Conservation (phyloP, 257 asterid genomes). For the Pogostemon cablin region DNA sequence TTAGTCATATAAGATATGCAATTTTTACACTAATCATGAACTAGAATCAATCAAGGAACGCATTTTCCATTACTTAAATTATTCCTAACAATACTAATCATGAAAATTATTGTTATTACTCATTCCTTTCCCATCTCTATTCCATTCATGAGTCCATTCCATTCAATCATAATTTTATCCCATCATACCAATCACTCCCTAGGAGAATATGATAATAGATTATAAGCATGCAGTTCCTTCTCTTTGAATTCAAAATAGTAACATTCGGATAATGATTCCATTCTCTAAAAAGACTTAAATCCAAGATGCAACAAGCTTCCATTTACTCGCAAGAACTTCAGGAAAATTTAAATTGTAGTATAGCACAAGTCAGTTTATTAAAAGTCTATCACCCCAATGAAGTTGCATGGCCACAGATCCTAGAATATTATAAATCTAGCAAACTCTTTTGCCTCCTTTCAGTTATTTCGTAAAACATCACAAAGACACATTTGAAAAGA, state of each 20-base stretch:
- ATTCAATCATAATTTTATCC: not conserved
- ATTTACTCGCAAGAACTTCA: slow-evolving; percentile 15
- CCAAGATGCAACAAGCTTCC: not conserved
- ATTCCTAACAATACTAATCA: too few species aligned
- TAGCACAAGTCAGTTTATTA: too few species aligned
- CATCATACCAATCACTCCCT: not conserved
- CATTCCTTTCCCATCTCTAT: too few species aligned
- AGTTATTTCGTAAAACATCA: slow-evolving; percentile 4
- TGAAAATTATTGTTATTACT: too few species aligned
- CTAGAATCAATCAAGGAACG: too few species aligned
- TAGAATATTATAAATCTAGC: not conserved
- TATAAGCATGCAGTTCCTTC: not conserved
- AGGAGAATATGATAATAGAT: not conserved
- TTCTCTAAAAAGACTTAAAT: not conserved
- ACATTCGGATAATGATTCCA: slow-evolving; percentile 1
- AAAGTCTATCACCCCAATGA: slow-evolving; percentile 4
- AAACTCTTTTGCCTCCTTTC: not conserved
- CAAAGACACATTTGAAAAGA: slow-evolving; percentile 19
- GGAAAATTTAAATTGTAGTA: slow-evolving; percentile 9
- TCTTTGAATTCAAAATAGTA: slow-evolving; percentile 10
- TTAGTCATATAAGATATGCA: too few species aligned
- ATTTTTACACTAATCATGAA: too few species aligned
- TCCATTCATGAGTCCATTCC: too few species aligned
- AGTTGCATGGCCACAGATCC: not conserved
- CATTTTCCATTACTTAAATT: too few species aligned